phyloP scores from a whole-genome alignment of 129 eudicot genomes.

The Flaveria trinervia region DNA sequence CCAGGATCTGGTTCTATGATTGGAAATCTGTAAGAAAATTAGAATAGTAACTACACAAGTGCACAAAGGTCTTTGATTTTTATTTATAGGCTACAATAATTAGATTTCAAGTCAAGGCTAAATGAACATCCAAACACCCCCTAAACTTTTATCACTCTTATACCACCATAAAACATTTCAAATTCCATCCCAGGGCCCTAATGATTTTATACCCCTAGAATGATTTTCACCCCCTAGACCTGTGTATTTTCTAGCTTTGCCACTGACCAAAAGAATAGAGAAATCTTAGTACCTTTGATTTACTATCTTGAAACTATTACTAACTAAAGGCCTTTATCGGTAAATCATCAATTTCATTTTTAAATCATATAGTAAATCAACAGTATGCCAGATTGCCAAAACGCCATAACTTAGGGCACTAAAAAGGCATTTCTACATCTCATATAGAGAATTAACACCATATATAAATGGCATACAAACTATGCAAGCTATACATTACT shows the following conservation, averaged over 20 bases:
- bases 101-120: background rate
- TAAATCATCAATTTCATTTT: no score
- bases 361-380: background rate
- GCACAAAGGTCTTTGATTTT: background rate
- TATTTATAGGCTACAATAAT: background rate
- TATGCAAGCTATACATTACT: constrained; percentile 5
- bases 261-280: background rate
- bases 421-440: background rate
- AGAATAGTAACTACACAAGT: constrained; percentile 10
- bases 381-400: constrained; percentile 6
- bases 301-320: constrained; percentile 16
- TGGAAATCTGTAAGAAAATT: constrained; percentile 67
- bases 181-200: background rate
- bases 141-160: background rate
- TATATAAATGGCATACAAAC: background rate
- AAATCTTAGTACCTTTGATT: background rate
- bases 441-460: background rate
- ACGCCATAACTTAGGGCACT: background rate
- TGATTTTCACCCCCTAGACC: background rate
- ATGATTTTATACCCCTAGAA: background rate
- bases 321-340: background rate
- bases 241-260: background rate
- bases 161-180: background rate
- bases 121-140: background rate
- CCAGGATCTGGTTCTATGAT: constrained; percentile 97